phyloP scores from a whole-genome alignment of 2,329 filamentous ascomycete genomes.

The Mollisia scopiformis region DNA sequence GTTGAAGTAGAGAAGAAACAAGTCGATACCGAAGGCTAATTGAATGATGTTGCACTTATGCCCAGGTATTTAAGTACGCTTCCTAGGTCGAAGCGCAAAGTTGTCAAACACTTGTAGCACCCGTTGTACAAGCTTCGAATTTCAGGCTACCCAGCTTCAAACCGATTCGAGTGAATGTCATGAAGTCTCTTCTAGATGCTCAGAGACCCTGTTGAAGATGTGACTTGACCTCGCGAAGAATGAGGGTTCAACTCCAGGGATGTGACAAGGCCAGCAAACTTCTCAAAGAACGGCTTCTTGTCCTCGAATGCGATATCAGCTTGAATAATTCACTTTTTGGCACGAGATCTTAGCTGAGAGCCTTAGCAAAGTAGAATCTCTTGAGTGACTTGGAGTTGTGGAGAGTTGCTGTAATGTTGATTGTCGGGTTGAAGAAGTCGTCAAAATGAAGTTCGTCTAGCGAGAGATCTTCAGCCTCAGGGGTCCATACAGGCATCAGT shows the following conservation, averaged over 20 bases:
- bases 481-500: not conserved
- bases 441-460: constrained; percentile 1
- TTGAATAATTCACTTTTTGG: no score
- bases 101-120: not conserved
- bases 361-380: not conserved
- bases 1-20: not conserved
- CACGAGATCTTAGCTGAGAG: not conserved
- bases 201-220: no score
- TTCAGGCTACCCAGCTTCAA: not conserved
- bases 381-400: not conserved
- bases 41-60: not conserved
- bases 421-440: not conserved
- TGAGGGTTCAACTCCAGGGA: not conserved
- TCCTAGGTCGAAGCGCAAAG: not conserved
- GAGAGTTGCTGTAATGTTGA: not conserved
- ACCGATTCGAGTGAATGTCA: no score
- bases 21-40: not conserved
- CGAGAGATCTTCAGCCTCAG: constrained; percentile 7
- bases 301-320: no score
- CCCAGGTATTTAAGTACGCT: not conserved
- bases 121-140: not conserved
- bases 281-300: no score
- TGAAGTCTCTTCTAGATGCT: no score
- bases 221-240: no score
- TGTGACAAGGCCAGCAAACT: no score